These are phyloP conservation scores for Trametes elegans DNA, from an alignment of 768 basidiomycete genomes.

Conservation along the genomic window DNA sequence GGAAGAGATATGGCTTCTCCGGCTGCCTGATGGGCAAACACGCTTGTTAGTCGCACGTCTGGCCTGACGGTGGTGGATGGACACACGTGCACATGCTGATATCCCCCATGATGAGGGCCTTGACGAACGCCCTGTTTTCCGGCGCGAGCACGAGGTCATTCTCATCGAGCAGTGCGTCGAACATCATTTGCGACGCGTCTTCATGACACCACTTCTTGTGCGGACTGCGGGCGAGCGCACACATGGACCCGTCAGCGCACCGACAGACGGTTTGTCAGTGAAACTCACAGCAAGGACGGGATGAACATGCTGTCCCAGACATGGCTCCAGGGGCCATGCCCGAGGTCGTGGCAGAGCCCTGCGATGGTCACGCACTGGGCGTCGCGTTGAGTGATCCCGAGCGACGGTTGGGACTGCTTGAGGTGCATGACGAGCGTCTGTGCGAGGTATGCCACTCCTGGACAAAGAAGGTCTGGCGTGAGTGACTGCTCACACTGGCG, in stretches of 20 bases:
- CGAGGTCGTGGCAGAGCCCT: constrained; percentile 81
- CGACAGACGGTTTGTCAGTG: too few relatives aligned
- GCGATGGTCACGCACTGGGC: constrained; percentile 77
- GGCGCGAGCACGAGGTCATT: constrained; percentile 49
- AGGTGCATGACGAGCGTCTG: constrained; percentile 61
- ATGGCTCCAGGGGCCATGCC: constrained; percentile 85
- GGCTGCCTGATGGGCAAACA: constrained; percentile 3
- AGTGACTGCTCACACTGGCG: background rate
- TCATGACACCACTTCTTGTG: constrained; percentile 68
- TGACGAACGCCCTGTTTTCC: constrained; percentile 60
- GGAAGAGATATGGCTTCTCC: constrained; percentile 76
- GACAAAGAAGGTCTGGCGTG: background rate
- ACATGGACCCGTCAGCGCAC: too few relatives aligned
- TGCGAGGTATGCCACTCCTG: constrained; percentile 76
- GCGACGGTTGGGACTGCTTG: constrained; percentile 52
- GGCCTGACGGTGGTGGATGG: background rate
- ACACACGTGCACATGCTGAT: constrained; percentile 49
- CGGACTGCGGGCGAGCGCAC: too few relatives aligned
- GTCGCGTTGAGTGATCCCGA: constrained; percentile 69
- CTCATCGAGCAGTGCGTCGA: constrained; percentile 60
- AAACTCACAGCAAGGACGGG: constrained; percentile 58
- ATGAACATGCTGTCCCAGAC: constrained; percentile 80
- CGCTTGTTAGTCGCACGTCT: background rate
- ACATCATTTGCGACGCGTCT: constrained; percentile 80
- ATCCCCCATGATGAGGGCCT: constrained; percentile 77